Conservation (phyloP, 352 stramenopile species). For the Pythium phragmitis region DNA sequence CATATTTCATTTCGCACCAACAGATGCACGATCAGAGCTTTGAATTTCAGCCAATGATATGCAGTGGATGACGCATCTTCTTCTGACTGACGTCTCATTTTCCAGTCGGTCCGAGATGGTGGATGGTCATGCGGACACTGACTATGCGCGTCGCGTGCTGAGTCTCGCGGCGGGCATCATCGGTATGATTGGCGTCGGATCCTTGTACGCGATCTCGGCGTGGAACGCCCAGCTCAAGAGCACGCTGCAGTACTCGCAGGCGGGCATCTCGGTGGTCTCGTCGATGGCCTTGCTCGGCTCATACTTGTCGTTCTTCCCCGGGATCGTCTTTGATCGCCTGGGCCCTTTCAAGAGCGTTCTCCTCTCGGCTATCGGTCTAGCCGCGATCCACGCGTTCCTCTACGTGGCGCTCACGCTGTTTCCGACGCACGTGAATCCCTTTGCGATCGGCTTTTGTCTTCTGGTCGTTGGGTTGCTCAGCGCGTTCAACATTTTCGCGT, state of each 20-base stretch:
- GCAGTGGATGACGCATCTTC: neutral
- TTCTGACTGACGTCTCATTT: neutral
- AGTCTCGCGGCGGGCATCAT: slow-evolving; percentile 61
- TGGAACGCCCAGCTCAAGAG: slow-evolving; percentile 86
- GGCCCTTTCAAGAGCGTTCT: slow-evolving; percentile 60
- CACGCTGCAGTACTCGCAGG: slow-evolving; percentile 69
- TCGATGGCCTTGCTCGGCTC: slow-evolving; percentile 74
- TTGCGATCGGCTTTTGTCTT: slow-evolving; percentile 53
- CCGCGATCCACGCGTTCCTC: slow-evolving; percentile 41
- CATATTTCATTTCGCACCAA: slow-evolving; percentile 15
- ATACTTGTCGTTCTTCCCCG: slow-evolving; percentile 75
- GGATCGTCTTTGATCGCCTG: slow-evolving; percentile 68
- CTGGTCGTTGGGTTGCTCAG: slow-evolving; percentile 64
- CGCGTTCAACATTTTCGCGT: slow-evolving; percentile 73
- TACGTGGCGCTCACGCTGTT: slow-evolving; percentile 44
- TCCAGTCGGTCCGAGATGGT: neutral
- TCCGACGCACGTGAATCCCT: slow-evolving; percentile 39
- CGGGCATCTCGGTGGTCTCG: slow-evolving; percentile 70
- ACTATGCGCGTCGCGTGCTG: slow-evolving; percentile 23
- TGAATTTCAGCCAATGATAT: slow-evolving; percentile 14
- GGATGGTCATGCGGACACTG: neutral
- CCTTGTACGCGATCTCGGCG: slow-evolving; percentile 74
- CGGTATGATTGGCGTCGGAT: slow-evolving; percentile 74
- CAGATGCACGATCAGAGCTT: neutral
- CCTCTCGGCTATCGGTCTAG: slow-evolving; percentile 41